Base-by-base conservation (phyloP, 129 eudicot genomes). In the Artemisia argyi region DNA sequence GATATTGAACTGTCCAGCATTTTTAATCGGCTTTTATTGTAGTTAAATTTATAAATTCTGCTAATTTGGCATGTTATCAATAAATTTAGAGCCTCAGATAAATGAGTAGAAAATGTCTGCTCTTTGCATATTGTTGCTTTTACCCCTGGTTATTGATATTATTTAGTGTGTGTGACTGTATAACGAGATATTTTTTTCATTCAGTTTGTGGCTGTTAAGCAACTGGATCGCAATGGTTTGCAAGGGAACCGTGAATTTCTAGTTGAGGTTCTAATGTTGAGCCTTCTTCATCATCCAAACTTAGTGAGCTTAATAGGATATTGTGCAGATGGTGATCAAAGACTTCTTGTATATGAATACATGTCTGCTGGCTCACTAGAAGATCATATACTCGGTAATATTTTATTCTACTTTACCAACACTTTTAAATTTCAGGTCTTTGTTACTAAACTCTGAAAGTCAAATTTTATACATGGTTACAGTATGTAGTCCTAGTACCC, bases 321-420 rank as follows among this genome's bases (percentile, higher is more conserved):
- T 71, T 92, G 98, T 77, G 96, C 96, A n/a, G 96, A 92, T 76
- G 98, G 98, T 42, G 95, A 92, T 68, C 98, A 92, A 69, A 85
- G 96, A 69, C 90, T 93, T 76, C 80, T 93, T 35, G 97, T 93
- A 9, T 93, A 89, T 28, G 98, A 93, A 77, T 93, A 77, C 46
- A 93, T 93, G 98, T 20, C 88, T 2, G 81, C 83, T 11, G 98
- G 98, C 30, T 89, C 98, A 46, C 76, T 89, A 16, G 98, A 93
- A 78, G 96, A 89, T 64, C 98, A 93, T 84, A 87, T 93, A 66
- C 75, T 89, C 3, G 96, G 98, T 93, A 92, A 67, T 51, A 39
- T 42, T 13, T 53, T 8, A 20, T 55, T 52, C 47, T 3, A 15
- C 46, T 35, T 55, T 16, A 18, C 48, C 46, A 60, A 15, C 0